Evolutionary conservation across 2,329 filamentous ascomycete genomes (phyloP).

Genomic region (Cercospora berteroae): DNA sequence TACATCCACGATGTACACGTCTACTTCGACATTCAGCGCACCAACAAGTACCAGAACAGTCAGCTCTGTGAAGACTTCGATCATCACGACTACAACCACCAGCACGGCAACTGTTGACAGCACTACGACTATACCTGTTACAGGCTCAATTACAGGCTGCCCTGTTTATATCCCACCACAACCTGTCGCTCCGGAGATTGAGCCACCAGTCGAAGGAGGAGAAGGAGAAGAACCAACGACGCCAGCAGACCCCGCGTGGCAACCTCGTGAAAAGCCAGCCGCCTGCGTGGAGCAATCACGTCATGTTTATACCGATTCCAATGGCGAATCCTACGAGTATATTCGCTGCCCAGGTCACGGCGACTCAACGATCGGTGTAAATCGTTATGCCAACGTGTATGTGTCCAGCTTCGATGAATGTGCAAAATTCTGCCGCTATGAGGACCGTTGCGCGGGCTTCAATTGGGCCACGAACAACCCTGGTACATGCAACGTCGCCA

Average conservation of each 20-base stretch:
- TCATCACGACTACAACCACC: neutral
- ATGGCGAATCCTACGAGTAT: conserved; percentile 2
- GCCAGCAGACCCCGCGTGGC: no score
- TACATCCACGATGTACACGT: neutral
- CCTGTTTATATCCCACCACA: conserved; percentile 5
- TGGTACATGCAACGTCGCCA: neutral
- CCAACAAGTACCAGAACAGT: conserved; percentile 7
- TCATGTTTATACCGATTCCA: conserved; percentile 6
- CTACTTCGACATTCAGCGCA: conserved; percentile 1
- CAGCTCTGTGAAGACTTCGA: neutral
- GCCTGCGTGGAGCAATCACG: conserved; percentile 2
- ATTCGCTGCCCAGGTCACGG: conserved; percentile 4
- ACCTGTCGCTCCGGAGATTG: neutral
- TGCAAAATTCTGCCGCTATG: conserved; percentile 5
- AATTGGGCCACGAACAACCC: conserved; percentile 6
- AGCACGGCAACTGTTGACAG: neutral
- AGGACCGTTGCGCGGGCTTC: conserved; percentile 1
- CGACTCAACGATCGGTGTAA: neutral
- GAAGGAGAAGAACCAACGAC: no score
- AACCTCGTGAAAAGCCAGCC: neutral
- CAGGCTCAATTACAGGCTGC: neutral
- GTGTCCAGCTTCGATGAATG: conserved; percentile 1
- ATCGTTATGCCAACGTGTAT: neutral
- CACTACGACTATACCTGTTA: neutral
- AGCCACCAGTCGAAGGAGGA: neutral